Percentiles rank a stretch among this genome's conserved stretches.
Evolutionary conservation across 805 yeast species (phyloP).

Genomic region (Candida sakaeoensis): DNA sequence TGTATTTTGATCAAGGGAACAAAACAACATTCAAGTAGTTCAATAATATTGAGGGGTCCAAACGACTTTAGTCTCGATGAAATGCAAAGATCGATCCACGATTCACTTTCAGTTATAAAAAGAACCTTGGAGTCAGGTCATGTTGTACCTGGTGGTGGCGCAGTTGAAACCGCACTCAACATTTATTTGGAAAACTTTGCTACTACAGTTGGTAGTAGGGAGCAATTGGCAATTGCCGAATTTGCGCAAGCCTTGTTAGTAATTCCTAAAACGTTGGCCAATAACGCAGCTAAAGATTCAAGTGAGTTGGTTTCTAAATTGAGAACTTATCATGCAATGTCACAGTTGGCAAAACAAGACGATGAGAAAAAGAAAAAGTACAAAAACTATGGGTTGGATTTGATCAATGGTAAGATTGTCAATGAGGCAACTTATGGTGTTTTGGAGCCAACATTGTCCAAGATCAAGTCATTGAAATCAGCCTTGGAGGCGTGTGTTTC

Average conservation of each 20-base stretch:
- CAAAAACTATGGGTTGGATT: constrained; percentile 88
- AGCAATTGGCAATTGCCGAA: constrained; percentile 96
- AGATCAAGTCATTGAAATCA: constrained; percentile 86
- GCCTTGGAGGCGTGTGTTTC: constrained; percentile 99
- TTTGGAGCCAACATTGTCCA: constrained; percentile 91
- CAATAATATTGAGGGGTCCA: constrained; percentile 91
- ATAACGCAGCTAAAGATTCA: constrained; percentile 96
- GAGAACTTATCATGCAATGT: constrained; percentile 93
- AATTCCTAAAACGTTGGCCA: constrained; percentile 95
- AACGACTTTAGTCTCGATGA: constrained; percentile 94
- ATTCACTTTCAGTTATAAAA: constrained; percentile 90
- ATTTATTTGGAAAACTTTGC: constrained; percentile 95
- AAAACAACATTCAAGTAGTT: constrained; percentile 84
- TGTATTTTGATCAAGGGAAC: constrained; percentile 91
- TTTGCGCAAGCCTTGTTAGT: constrained; percentile 86
- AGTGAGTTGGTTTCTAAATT: constrained; percentile 91
- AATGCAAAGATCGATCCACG: constrained; percentile 97
- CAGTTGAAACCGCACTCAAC: constrained; percentile 95
- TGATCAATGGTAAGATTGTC: constrained; percentile 86
- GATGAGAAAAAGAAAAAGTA: constrained; percentile 82
- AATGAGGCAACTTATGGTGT: constrained; percentile 85
- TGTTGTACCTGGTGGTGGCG: constrained; percentile 99
- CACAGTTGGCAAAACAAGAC: constrained; percentile 80
- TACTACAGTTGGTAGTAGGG: constrained; percentile 95
- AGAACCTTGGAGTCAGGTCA: constrained; percentile 91